Conservation (phyloP, 2,329 filamentous ascomycete genomes). For the Hymenoscyphus fraxineus region DNA sequence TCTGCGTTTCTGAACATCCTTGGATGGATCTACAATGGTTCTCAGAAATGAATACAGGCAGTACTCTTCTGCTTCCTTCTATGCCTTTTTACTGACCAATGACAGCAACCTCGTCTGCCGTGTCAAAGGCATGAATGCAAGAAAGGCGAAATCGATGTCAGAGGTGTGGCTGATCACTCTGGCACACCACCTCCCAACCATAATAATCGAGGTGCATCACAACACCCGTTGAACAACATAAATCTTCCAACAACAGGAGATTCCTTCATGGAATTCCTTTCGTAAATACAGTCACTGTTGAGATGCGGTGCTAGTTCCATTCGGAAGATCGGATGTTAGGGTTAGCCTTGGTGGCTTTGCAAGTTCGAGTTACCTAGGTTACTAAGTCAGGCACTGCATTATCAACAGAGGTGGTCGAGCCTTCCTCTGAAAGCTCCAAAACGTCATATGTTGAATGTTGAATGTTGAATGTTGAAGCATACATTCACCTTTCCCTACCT, state of each 20-base stretch:
- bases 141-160: too few species aligned
- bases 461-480: background rate
- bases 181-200: too few species aligned
- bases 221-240: too few species aligned
- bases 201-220: too few species aligned
- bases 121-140: too few species aligned
- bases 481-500: background rate
- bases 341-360: background rate
- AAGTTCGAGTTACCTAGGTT: background rate
- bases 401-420: conserved; percentile 3
- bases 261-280: too few species aligned
- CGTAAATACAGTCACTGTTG: too few species aligned
- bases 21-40: too few species aligned
- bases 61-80: background rate
- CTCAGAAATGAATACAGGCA: background rate
- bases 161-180: too few species aligned
- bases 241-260: too few species aligned
- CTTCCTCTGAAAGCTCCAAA: background rate
- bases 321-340: background rate
- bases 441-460: background rate
- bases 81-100: background rate
- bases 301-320: background rate
- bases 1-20: too few species aligned
- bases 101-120: background rate
- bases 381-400: background rate